Percentiles rank a stretch among this genome's conserved stretches.
Evolutionary conservation across 1,284 basidiomycete species (phyloP).

Genomic region (Exsudoporus floridanus): DNA sequence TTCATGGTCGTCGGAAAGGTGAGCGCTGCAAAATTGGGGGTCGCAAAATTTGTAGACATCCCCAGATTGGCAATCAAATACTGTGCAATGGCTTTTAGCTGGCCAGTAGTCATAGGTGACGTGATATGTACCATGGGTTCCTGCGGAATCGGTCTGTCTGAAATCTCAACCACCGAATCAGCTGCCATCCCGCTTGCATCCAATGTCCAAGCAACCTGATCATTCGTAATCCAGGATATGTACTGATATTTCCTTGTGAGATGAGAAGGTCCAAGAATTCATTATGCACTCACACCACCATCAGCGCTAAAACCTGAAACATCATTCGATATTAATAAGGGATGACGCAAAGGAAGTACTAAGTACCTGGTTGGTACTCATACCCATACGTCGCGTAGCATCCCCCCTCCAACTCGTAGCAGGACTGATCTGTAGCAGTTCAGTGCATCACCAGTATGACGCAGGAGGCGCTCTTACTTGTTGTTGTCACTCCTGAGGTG

Average conservation of each 20-base stretch:
- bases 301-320: constrained; percentile 29
- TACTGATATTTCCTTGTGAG: constrained; percentile 47
- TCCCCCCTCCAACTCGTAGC: constrained; percentile 33
- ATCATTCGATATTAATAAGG: constrained; percentile 15
- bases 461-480: constrained; percentile 29
- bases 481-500: constrained; percentile 52
- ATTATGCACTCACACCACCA: constrained; percentile 27
- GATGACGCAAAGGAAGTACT: constrained; percentile 5
- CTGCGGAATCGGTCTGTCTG: constrained; percentile 72
- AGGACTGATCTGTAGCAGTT: constrained; percentile 29
- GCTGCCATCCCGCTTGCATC: constrained; percentile 70
- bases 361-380: constrained; percentile 49
- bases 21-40: constrained; percentile 64
- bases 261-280: constrained; percentile 25
- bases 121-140: constrained; percentile 71
- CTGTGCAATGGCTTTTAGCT: constrained; percentile 34
- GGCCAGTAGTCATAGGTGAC: background rate
- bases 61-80: constrained; percentile 83
- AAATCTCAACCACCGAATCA: constrained; percentile 65
- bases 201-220: constrained; percentile 73
- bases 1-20: constrained; percentile 70
- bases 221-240: constrained; percentile 76
- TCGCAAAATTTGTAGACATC: constrained; percentile 77
- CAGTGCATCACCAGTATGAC: background rate
- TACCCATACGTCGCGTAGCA: constrained; percentile 53